Base-by-base conservation (phyloP, 1,284 basidiomycete genomes). In the Cutaneotrichosporon spelunceum region DNA sequence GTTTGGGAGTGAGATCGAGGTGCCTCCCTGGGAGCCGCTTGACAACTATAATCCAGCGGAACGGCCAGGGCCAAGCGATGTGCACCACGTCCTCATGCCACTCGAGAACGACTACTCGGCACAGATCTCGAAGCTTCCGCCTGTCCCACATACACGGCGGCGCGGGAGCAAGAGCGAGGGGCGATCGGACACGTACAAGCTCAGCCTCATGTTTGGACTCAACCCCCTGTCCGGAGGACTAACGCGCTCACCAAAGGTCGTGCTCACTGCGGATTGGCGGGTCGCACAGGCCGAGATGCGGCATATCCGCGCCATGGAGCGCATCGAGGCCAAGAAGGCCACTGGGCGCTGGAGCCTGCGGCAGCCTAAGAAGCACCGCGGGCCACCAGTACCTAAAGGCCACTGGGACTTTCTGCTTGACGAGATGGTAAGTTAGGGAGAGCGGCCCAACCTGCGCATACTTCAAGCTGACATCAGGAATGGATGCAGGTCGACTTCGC, bases 341-440 rank as follows among this genome's bases (percentile, higher is more conserved):
- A 83, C 84, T 14, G 88, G 88, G 1, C 82, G 86, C 30, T 99
- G 96, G 96, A 90, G 90, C 70, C 91, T 96, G 72, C 83, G 94
- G 53, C 96, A 99, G 72, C 91, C 93, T 1, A 97, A 96, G 81
- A 96, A 95, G 78, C 90, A 94, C 70, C 84, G 90, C 58, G 88
- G 87, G 9, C 91, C 92, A 9, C 85, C 87, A 2, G 78, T 91
- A 36, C 82, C 83, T 6, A 98, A 98, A 78, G 86, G 89, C 0
- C 93, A 98, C 70, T 95, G 93, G 91, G 96, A 99, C 77, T 91
- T 93, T 77, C 81, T 99, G 30, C 80, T 99, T 74, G 96, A 99
- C 65, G 96, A 99, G 80, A 93, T 98, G 92, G 91, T 91, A 63
- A 70, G 84, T 81, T 3, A 45, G 10, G 10, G 1, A 27, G 11